phyloP scores from a whole-genome alignment of 2,329 filamentous ascomycete genomes.

The Talaromyces sp. region DNA sequence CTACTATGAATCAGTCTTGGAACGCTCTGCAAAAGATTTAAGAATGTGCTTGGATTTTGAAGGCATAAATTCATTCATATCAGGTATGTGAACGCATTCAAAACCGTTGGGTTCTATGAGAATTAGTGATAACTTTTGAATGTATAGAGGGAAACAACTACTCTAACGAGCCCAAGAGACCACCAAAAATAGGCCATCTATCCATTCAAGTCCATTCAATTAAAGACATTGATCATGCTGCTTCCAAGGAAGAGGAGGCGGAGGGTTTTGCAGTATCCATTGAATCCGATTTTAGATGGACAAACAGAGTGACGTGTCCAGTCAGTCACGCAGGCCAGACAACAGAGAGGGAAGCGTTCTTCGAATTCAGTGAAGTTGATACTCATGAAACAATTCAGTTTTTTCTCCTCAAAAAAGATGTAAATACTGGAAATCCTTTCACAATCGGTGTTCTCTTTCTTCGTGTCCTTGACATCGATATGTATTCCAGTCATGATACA shows the following conservation, averaged over 20 bases:
- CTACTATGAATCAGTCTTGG: neutral
- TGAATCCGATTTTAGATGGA: neutral
- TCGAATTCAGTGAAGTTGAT: neutral
- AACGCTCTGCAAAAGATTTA: neutral
- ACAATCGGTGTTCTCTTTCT: neutral
- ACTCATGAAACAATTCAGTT: neutral
- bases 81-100: neutral
- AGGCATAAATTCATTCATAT: neutral
- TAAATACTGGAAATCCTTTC: neutral
- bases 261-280: neutral
- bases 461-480: neutral
- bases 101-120: neutral
- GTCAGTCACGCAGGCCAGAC: neutral
- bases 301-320: neutral
- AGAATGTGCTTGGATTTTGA: neutral
- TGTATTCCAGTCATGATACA: neutral
- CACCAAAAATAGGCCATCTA: neutral
- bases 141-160: neutral
- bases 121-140: neutral
- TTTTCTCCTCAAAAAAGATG: neutral
- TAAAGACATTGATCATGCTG: conserved; percentile 3
- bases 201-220: conserved; percentile 5
- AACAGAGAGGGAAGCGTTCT: conserved; percentile 2
- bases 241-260: neutral
- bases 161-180: neutral